Base-by-base conservation (phyloP, 2,329 filamentous ascomycete species). In the Lachnellula arida region DNA sequence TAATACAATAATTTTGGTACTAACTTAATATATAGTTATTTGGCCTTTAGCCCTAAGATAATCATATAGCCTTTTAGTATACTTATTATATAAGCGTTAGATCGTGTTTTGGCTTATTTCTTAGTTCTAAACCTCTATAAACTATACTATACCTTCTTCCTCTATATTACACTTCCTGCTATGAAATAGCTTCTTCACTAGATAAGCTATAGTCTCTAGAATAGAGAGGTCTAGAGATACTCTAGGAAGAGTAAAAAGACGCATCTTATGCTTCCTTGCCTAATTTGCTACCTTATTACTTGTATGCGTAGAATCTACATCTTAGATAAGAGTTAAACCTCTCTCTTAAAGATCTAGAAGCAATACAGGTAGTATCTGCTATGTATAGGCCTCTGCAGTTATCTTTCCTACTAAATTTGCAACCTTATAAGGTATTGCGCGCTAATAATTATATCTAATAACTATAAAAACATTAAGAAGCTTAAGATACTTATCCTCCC, bases 401-500 rank as follows among this genome's bases (percentile, higher is more conserved):
- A 51, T 51, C 11, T 51, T 51, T 3, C 35, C 34, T 8, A 51
- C 35, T n/a, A 4, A 40, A 23, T 51, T 51, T 1, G 4, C 9
- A 1, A 51, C 49, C 34, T 40, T 42, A 28, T 51, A 51, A 8
- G 49, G 12, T 5, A 51, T 25, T 14, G 42, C 35, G 6, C 8
- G 9, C 11, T n/a, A 11, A 12, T 25, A 51, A 5, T 51, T 51
- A 23, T 23, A 51, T 9, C 49, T 23, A n/a, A 51, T 42, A 15
- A 42, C 37, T 4, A 51, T 23, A 15, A 40, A 40, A 14, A 51
- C 11, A 15, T 51, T 51, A 3, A 55, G 15, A n/a, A 55, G 46
- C 28, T 49, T 37, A 8, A 55, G 46, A n/a, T 44, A 47, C 15
- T 55, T 17, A 3, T 55, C 19, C 19, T 55, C 53, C 39, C 53